Base-by-base conservation (phyloP, 163 green algal species). In the Chloromonas sp. region DNA sequence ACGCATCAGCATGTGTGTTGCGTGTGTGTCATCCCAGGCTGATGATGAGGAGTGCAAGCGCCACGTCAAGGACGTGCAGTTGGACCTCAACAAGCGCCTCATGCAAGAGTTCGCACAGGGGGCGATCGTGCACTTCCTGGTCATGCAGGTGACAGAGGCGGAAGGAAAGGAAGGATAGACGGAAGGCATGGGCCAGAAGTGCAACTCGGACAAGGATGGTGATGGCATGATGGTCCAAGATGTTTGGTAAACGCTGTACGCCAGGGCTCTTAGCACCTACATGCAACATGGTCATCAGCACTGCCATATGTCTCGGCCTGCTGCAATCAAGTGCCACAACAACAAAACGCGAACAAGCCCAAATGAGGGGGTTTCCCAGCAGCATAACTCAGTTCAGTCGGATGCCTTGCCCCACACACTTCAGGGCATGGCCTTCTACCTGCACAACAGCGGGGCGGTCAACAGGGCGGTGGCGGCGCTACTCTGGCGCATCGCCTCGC, bases 91-190 rank as follows among this genome's bases (percentile, higher is more conserved):
- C 59, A 82, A 87, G 60, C 88, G 88, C 2, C 57, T 96, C 59
- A 85, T 89, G 8, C 87, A 92, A 83, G 90, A 95, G 83, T 88
- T 95, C 80, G 94, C 93, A 0, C 87, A 91, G 60, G 93, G 94
- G 1, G 90, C 90, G 0, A 89, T 97, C 61, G 83, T 98, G 5
- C 91, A 97, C 84, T 96, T 98, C 78, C 93, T 94, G 58, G 82
- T 78, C 60, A 74, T 57, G 36, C 76, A 85, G 62, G 81, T 84
- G 62, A n/a, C 66, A 1, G 77, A 15, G 77, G 77, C 61, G 77
- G 36, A 36, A 36, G 36, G 36, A 36, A 36, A 36, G 36, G 36
- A 36, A 36, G 36, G 36, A 36, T 36, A 36, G 36, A 36, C 36
- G 36, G 36, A 36, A 36, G 36, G 36, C 36, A 36, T 36, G 36